Base-by-base conservation (phyloP, 1,284 basidiomycete genomes). In the Fomes fomentarius region DNA sequence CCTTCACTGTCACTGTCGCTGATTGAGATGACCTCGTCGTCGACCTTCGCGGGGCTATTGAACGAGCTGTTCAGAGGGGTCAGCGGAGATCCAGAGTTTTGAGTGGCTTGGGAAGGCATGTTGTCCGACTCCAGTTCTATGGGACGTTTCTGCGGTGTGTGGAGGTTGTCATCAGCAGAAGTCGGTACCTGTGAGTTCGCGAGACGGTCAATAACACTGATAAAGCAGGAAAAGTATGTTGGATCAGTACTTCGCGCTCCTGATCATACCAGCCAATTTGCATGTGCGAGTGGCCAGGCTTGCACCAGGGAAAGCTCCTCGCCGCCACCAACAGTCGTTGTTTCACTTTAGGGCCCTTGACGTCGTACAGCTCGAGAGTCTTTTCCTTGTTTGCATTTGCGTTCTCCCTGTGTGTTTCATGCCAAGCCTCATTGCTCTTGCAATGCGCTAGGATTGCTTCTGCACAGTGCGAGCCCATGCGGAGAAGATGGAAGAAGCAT, bases 401-500 rank as follows among this genome's bases (percentile, higher is more conserved):
- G 45, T 63, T 65, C 5, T 47, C 54, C n/a, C 52, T 52, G 60
- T 87, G 85, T 15, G 62, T 51, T 1, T 61, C 44, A 54, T 90
- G 87, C 72, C 78, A 84, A 9, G 8, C 15, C 8, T 9, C 12
- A 7, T 22, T 52, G 44, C 75, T 67, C 0, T 58, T 62, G 14
- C 61, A 57, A 25, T 68, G 50, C 7, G 60, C 60, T 2, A 78
- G 57, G 6, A 88, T 57, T 1, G 79, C 83, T 54, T 82, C 76
- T 2, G 78, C 71, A 2, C 79, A 76, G 66, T 90, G 85, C 24
- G 83, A 63, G 11, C 72, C 74, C 22, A 65, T 61, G 7, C 64
- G 41, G n/a, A 86, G 66, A 7, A 84, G 63, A 62, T 88, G 83
- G 9, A 57, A 56, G 63, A 81, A 84, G 59, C 86, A 89, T 52